Evolutionary conservation across 495 filamentous ascomycete species (phyloP).

Genomic region (Bathelium albidoporum): DNA sequence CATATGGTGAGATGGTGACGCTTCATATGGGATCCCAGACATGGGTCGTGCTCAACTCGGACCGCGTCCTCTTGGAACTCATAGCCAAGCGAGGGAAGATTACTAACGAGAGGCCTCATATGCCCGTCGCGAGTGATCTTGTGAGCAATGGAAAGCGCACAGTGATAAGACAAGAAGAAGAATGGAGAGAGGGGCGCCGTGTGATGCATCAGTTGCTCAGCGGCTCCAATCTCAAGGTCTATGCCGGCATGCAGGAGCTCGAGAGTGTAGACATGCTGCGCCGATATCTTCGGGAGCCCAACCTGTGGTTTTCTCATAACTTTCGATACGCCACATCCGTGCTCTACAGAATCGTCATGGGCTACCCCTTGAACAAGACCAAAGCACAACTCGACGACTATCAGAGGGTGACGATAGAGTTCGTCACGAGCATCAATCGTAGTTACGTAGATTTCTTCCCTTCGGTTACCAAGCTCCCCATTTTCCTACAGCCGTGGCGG

Average conservation of each 20-base stretch:
- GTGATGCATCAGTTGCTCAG: conserved; percentile 38
- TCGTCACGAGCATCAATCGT: conserved; percentile 23
- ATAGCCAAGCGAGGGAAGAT: conserved; percentile 28
- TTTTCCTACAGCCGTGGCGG: conserved; percentile 34
- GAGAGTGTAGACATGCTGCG: conserved; percentile 33
- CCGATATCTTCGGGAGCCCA: conserved; percentile 28
- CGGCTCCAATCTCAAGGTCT: conserved; percentile 27
- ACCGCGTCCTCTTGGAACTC: conserved; percentile 28
- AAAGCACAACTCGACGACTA: conserved; percentile 23
- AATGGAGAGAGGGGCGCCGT: conserved; percentile 29
- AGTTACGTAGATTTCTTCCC: conserved; percentile 37
- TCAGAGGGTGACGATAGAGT: conserved; percentile 24
- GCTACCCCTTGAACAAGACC: conserved; percentile 19
- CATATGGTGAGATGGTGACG: conserved; percentile 33
- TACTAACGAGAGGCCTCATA: conserved; percentile 29
- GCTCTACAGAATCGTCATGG: conserved; percentile 31
- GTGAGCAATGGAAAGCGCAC: conserved; percentile 27
- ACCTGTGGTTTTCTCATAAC: conserved; percentile 33
- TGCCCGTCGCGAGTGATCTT: conserved; percentile 31
- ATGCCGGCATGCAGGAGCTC: conserved; percentile 32
- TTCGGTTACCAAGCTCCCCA: conserved; percentile 27
- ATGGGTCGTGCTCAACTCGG: conserved; percentile 32
- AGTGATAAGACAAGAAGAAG: conserved; percentile 23
- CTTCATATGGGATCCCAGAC: conserved; percentile 30
- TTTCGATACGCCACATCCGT: conserved; percentile 37